Base-by-base conservation (phyloP, 805 yeast species). In the Starmerella vaccinii region DNA sequence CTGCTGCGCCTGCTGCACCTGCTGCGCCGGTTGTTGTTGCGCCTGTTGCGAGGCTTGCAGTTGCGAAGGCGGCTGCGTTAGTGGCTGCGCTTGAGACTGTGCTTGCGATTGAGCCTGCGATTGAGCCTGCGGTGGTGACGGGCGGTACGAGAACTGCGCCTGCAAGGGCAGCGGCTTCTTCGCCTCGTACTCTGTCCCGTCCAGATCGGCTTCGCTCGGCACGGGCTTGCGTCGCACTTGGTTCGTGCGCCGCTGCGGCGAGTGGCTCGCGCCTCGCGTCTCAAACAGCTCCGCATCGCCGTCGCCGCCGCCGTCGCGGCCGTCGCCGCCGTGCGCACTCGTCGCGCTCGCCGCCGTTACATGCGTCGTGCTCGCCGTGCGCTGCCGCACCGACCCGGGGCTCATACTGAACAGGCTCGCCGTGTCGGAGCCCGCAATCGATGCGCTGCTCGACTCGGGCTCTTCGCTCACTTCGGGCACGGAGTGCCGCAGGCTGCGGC, bases 311-410 rank as follows among this genome's bases (percentile, higher is more conserved):
- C 34, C 34, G 9, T 16, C 16, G 22, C 21, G 4, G 19, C 26
- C 12, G 27, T 21, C 37, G 26, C 19, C 16, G 22, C n/a, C 37
- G 12, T 16, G 22, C 12, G 48, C 50, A 26, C 16, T 13, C 13
- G 47, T 19, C 12, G 21, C 29, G 22, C 29, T 49, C n/a, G 38
- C 23, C 13, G 54, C n/a, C 27, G 54, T 51, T 24, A 42, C 51
- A 27, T 41, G 44, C n/a, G 54, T 42, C 16, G 51, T 47, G 29
- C 44, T 18, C 15, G 53, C 5, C 16, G 53, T 24, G 16, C 46
- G 16, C 24, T 30, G 23, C 22, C 41, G 40, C 15, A 43, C 45
- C 8, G 51, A 42, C 13, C 39, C 30, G 13, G 51, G 51, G 39
- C 43, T 42, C 41, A 43, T 30, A 44, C 34, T 33, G 18, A 44